Evolutionary conservation across 352 stramenopile genomes (phyloP).

Genomic region (Phytophthora quininea): DNA sequence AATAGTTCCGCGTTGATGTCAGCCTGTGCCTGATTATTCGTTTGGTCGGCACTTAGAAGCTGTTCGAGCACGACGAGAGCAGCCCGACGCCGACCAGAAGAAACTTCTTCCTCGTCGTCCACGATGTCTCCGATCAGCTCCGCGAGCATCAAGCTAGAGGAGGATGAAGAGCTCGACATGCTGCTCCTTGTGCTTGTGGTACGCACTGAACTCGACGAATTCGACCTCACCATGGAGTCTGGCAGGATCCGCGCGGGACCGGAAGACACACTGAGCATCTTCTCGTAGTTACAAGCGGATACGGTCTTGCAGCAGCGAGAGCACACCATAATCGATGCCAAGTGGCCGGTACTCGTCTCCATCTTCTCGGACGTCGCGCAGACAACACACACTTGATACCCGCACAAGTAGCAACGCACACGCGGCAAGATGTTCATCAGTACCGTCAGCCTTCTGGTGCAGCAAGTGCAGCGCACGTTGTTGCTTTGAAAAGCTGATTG

Average conservation of each 20-base stretch:
- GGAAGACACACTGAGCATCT: constrained; percentile 23
- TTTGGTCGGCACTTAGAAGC: constrained; percentile 19
- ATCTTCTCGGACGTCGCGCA: constrained; percentile 32
- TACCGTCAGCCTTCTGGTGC: constrained; percentile 25
- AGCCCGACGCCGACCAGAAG: constrained; percentile 12
- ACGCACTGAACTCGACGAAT: not conserved
- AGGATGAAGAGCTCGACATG: not conserved
- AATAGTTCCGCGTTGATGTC: constrained; percentile 22
- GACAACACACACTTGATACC: constrained; percentile 33
- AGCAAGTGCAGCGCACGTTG: constrained; percentile 42
- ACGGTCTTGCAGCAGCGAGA: constrained; percentile 30
- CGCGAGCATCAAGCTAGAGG: constrained; percentile 25
- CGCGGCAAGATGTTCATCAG: constrained; percentile 18
- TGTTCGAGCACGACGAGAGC: constrained; percentile 33
- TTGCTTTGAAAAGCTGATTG: constrained; percentile 26
- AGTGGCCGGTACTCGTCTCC: constrained; percentile 35
- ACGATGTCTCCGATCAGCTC: constrained; percentile 24
- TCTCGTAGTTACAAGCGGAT: constrained; percentile 27
- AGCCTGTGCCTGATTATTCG: constrained; percentile 15
- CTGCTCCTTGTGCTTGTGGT: constrained; percentile 1
- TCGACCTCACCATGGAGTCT: not conserved
- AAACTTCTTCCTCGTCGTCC: constrained; percentile 1
- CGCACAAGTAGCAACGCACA: constrained; percentile 36
- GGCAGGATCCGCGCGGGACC: constrained; percentile 18
- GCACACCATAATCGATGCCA: constrained; percentile 32